A percentile compares a stretch with the other conserved stretches of the same genome.
phyloP scores from a whole-genome alignment of 352 stramenopile species.

The Globisporangium rhizosaccharum region DNA sequence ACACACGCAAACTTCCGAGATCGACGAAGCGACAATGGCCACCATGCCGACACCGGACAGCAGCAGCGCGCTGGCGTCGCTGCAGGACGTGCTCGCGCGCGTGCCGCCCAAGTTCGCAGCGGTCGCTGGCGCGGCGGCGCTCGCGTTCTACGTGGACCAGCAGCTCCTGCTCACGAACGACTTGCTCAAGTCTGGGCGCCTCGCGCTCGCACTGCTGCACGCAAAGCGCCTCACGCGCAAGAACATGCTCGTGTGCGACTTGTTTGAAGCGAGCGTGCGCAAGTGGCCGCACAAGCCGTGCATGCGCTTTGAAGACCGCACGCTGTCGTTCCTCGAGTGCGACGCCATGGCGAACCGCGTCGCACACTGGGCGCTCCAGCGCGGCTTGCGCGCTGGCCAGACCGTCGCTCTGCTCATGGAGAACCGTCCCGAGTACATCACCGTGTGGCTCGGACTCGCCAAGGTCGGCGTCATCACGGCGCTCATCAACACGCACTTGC shows the following conservation, averaged over 20 bases:
- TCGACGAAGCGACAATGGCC: no score
- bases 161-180: constrained; percentile 57
- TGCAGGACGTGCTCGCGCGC: constrained; percentile 3
- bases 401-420: constrained; percentile 82
- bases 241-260: constrained; percentile 38
- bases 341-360: constrained; percentile 69
- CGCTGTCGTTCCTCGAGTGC: constrained; percentile 52
- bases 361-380: constrained; percentile 57
- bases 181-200: constrained; percentile 31
- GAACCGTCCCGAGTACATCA: constrained; percentile 81
- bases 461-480: constrained; percentile 84
- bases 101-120: constrained; percentile 43
- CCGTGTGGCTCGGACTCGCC: constrained; percentile 76
- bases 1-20: no score
- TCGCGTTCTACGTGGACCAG: constrained; percentile 46
- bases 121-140: constrained; percentile 32
- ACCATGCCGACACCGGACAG: not conserved
- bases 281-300: constrained; percentile 54
- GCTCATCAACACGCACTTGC: constrained; percentile 80
- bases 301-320: constrained; percentile 48
- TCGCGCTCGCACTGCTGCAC: constrained; percentile 37
- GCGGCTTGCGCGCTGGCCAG: constrained; percentile 46
- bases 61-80: not conserved
- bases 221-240: constrained; percentile 29
- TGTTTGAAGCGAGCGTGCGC: constrained; percentile 55